phyloP scores from a whole-genome alignment of 768 basidiomycete genomes.

The Hydnum rufescens region DNA sequence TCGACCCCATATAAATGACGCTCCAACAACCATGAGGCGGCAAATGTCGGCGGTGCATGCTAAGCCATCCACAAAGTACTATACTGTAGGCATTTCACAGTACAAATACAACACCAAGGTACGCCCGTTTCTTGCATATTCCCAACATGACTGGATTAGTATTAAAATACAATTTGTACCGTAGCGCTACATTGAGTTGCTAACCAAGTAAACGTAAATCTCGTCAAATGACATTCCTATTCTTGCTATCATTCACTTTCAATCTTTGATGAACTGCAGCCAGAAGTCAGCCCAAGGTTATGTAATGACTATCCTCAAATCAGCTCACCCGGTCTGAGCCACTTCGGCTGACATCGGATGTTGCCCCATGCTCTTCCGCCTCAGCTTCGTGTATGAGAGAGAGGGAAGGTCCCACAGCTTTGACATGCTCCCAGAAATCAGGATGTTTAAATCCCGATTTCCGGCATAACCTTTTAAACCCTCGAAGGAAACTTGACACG shows the following conservation, averaged over 20 bases:
- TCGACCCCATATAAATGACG: no score
- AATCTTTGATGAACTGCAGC: constrained; percentile 4
- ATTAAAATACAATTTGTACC: no score
- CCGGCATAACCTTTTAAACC: constrained; percentile 37
- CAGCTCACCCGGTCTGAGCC: constrained; percentile 30
- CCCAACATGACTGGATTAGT: no score
- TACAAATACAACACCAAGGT: no score
- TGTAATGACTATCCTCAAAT: not conserved
- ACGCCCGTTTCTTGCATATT: no score
- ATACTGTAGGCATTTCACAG: no score
- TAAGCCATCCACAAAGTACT: no score
- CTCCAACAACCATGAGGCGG: no score
- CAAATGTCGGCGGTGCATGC: no score
- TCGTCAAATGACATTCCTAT: not conserved
- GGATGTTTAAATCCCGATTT: constrained; percentile 33
- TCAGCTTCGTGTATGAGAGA: constrained; percentile 45
- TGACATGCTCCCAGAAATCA: constrained; percentile 45
- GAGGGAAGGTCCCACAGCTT: constrained; percentile 26
- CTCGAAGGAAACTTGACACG: constrained; percentile 33
- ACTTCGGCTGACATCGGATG: constrained; percentile 34
- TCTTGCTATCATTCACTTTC: not conserved
- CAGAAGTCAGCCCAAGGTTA: no score
- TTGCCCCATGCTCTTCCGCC: constrained; percentile 37
- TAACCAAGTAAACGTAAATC: not conserved
- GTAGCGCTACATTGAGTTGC: no score